Evolutionary conservation across 805 yeast species (phyloP), one percentile per base, ranked within the genome.

Genomic region (Saccharomycopsis lassenensis): DNA sequence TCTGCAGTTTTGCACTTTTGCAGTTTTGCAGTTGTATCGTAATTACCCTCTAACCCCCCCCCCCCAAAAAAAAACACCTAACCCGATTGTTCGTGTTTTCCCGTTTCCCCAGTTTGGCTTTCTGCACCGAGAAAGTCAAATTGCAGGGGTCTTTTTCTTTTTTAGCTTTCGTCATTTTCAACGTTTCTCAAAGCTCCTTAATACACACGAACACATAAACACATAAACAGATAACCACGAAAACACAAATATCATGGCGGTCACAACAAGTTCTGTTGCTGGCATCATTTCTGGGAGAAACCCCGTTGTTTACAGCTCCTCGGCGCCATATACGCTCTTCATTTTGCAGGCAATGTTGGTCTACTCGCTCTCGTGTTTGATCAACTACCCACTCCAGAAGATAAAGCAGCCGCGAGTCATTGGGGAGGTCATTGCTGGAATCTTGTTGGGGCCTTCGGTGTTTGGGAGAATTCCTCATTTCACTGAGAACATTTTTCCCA

Each of bases 381-480:
- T 82, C 6, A 75, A 79, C 50, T 59, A 62, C 26, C 84, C 86
- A 0, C 56, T 82, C 11, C 62, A 73, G 7, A 67, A 56, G 43
- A 52, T 82, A 29, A 74, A 72, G 46, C 91, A 82, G 52, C 94
- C 94, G 0, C 63, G 75, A 40, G 94, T 82, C 29, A 81, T 82
- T 41, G 83, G 87, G 5, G 94, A 82, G 49, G 91, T 82, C 33
- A 62, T 82, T 7, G 65, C 85, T 0, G 94, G 93, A 20, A 75
- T 82, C 33, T 49, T 82, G 1, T 55, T 82, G 33, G 89, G 91
- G 0, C 89, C 89, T 1, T 63, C 85, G 0, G 91, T 71, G 1
- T 54, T 82, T 57, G 91, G 91, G 4, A 71, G 65, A 29, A 70
- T 80, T 23, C 85, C 86, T 0, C 61, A 70, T 38, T 82, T 78